These are phyloP conservation scores for Debaryomycetaceae sp. DNA, from an alignment of 1,139 yeast genomes.

Conservation along the genomic window DNA sequence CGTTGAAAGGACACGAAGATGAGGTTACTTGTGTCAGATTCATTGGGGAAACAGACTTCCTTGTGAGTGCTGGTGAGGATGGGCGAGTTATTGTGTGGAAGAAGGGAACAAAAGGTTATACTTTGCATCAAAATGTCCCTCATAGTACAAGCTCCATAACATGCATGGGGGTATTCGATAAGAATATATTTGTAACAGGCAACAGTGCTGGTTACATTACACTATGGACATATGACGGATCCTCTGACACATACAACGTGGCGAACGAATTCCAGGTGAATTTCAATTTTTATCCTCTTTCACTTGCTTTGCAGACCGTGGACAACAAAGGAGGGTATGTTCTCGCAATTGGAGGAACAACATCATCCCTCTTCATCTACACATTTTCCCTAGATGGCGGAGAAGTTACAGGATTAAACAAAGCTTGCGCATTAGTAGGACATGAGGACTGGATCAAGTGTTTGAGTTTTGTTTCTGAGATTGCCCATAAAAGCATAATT, in stretches of 20 bases:
- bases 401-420: conserved; percentile 19
- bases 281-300: conserved; percentile 60
- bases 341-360: conserved; percentile 84
- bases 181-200: conserved; percentile 52
- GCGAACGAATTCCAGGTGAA: conserved; percentile 36
- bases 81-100: conserved; percentile 60
- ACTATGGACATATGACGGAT: conserved; percentile 41
- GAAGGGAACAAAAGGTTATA: conserved; percentile 10
- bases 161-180: conserved; percentile 36
- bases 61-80: conserved; percentile 70
- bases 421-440: conserved; percentile 63
- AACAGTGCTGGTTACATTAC: conserved; percentile 60
- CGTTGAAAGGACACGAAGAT: conserved; percentile 56
- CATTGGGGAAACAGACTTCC: conserved; percentile 39
- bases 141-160: conserved; percentile 50
- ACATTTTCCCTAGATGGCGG: conserved; percentile 31
- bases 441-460: conserved; percentile 95
- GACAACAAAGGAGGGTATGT: conserved; percentile 36
- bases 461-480: conserved; percentile 54
- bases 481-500: conserved; percentile 47
- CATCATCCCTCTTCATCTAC: conserved; percentile 53
- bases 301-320: conserved; percentile 52
- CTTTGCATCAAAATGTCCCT: conserved; percentile 31
- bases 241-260: conserved; percentile 17
- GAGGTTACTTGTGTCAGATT: conserved; percentile 61